Conservation (phyloP, 1,139 yeast species). For the Zygosaccharomyces sapae region DNA sequence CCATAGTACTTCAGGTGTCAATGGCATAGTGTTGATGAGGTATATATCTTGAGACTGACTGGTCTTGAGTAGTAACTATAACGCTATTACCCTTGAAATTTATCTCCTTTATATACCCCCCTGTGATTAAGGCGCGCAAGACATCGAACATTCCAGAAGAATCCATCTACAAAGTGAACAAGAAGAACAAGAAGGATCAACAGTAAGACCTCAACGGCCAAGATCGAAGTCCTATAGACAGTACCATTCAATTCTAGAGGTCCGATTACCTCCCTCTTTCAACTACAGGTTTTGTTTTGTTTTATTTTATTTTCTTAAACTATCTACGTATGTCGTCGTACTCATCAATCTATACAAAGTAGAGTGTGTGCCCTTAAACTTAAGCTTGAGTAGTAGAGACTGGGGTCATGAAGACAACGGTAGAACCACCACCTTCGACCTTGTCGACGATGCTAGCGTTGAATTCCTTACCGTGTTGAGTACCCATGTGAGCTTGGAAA, state of each 20-base stretch:
- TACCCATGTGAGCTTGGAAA: slow-evolving; percentile 6
- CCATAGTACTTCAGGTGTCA: slow-evolving; percentile 63
- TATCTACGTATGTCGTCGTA: slow-evolving; percentile 1
- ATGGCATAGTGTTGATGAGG: slow-evolving; percentile 2
- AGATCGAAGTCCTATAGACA: not conserved
- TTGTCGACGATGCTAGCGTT: slow-evolving; percentile 5
- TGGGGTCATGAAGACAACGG: slow-evolving; percentile 1
- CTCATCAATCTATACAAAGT: not conserved
- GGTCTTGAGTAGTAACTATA: not conserved
- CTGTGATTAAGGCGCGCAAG: slow-evolving; percentile 2
- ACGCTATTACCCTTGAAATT: slow-evolving; percentile 4
- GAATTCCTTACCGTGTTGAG: slow-evolving; percentile 4
- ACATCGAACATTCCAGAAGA: slow-evolving; percentile 5
- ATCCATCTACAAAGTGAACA: not conserved
- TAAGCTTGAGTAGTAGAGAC: slow-evolving; percentile 1
- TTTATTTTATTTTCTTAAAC: not conserved
- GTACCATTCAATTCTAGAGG: not conserved
- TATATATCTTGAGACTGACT: not conserved
- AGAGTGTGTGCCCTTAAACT: not conserved
- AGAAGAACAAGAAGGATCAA: not conserved
- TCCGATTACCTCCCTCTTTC: not conserved
- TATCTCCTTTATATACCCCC: slow-evolving; percentile 3
- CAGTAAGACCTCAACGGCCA: not conserved
- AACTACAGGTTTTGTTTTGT: not conserved
- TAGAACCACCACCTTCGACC: slow-evolving; percentile 5